A percentile compares a stretch with the other conserved stretches of the same genome.
phyloP scores from a whole-genome alignment of 192 early-diverging fungal genomes.

The Coemansia sp. region DNA sequence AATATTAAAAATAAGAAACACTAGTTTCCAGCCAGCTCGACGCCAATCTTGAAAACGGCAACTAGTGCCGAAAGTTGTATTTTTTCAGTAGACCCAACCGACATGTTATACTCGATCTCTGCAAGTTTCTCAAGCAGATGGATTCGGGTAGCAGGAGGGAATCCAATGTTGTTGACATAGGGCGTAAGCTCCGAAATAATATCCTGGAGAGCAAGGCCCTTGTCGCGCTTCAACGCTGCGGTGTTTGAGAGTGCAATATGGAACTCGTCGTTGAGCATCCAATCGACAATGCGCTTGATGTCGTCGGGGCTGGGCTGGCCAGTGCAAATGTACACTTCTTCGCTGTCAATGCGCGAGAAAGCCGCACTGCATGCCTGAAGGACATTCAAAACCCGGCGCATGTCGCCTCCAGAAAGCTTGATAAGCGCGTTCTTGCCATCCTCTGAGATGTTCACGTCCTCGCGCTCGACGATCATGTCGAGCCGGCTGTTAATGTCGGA shows the following conservation, averaged over 20 bases:
- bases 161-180: slow-evolving; percentile 66
- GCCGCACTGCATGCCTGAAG: slow-evolving; percentile 91
- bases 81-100: slow-evolving; percentile 80
- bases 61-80: slow-evolving; percentile 86
- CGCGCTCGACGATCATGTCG: slow-evolving; percentile 65
- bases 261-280: slow-evolving; percentile 87
- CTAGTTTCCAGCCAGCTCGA: slow-evolving; percentile 62
- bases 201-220: slow-evolving; percentile 88
- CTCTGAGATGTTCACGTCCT: slow-evolving; percentile 78
- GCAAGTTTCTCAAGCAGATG: slow-evolving; percentile 79
- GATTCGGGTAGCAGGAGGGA: slow-evolving; percentile 67
- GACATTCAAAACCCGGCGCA: slow-evolving; percentile 95
- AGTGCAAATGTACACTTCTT: slow-evolving; percentile 88
- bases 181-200: slow-evolving; percentile 80
- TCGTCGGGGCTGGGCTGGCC: slow-evolving; percentile 87
- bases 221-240: slow-evolving; percentile 69
- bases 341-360: slow-evolving; percentile 71
- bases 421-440: slow-evolving; percentile 82
- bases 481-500: slow-evolving; percentile 80
- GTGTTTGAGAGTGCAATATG: slow-evolving; percentile 72
- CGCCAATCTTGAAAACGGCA: slow-evolving; percentile 80
- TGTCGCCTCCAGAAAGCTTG: slow-evolving; percentile 89
- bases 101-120: slow-evolving; percentile 84
- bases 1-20: background rate
- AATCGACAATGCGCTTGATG: slow-evolving; percentile 72